Evolutionary conservation across 208 protist genomes (phyloP), one percentile per base, ranked within the genome.

Genomic region (Trypanosomatidae sp.): DNA sequence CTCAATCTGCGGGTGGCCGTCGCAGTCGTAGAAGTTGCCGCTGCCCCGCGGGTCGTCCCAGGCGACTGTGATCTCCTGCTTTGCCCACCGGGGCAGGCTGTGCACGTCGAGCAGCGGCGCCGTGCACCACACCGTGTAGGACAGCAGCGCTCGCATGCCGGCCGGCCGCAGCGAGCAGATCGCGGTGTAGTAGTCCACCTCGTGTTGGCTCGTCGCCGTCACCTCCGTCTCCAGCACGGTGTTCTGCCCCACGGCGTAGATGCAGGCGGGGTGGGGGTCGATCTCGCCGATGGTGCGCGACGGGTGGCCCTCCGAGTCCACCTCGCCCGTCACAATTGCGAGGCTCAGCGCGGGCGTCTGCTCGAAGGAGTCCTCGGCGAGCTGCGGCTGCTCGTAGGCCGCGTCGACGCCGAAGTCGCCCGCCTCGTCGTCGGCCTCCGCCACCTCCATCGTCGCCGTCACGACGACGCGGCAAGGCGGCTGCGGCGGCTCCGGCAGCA

Each of bases 1-100:
- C 78, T 97, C 93, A 50, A 97, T 77, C 77, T 97, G 93, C 30
- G 93, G 93, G 68, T 97, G 88, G 17, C 77, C 56, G 53, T 60
- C 84, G 28, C 83, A 82, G 12, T 91, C 82, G 77, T 97, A 92
- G 72, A 88, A 97, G 60, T 79, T 83, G 17, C 87, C 87, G 71
- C 87, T 92, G 62, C 86, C 86, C 28, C 74, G 55, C 49, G 47
- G 60, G 13, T 76, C 66, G 46, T 66, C 47, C 93, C 91, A 95
- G 46, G 71, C 62, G 2, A 86, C 74, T 12, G 41, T 25, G 28
- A 92, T 71, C 59, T 67, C 79, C 55, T 93, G 68, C 73, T 89
- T 86, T 39, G 75, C 44, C 89, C 87, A 95, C 49, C 70, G 49
- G 30, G 93, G 93, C 43, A 94, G 69, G 22, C 75, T 25, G 12